Percentiles rank a stretch among this genome's conserved stretches.
Evolutionary conservation across 495 filamentous ascomycete species (phyloP).

Genomic region (Podospora didyma): DNA sequence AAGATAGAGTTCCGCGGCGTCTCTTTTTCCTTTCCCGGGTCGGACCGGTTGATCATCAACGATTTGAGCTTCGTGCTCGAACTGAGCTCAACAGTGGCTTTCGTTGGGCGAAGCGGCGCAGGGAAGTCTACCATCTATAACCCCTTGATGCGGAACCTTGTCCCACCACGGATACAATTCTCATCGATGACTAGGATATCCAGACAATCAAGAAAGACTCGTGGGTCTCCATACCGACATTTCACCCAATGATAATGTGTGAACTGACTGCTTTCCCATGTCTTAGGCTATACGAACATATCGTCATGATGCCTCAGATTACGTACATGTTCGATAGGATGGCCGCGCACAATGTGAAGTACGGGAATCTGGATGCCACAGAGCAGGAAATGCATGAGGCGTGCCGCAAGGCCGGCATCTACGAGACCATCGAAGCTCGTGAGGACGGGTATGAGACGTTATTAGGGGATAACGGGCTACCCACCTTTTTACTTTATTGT

Average conservation of each 20-base stretch:
- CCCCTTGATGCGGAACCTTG: background rate
- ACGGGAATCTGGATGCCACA: constrained; percentile 9
- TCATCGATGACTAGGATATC: background rate
- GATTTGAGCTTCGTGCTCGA: background rate
- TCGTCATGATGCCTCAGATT: background rate
- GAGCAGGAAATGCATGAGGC: constrained; percentile 5
- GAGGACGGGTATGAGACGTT: too few relatives aligned
- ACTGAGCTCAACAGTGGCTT: background rate
- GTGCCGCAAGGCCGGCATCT: background rate
- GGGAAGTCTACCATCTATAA: background rate
- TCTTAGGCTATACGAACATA: background rate
- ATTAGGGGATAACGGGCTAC: too few relatives aligned
- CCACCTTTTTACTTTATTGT: too few relatives aligned
- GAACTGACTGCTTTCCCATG: background rate
- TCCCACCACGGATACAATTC: background rate
- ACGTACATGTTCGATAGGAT: background rate
- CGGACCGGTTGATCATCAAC: background rate
- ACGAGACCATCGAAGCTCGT: background rate
- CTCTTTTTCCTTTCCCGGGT: background rate
- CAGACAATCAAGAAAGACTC: background rate
- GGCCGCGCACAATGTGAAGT: background rate
- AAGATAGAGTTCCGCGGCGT: background rate
- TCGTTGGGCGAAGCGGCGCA: background rate
- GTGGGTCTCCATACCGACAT: background rate
- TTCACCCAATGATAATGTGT: background rate